Evolutionary conservation across 2,329 filamentous ascomycete species (phyloP), one percentile per base, ranked within the genome.

Genomic region (Aspergillus uvarum): DNA sequence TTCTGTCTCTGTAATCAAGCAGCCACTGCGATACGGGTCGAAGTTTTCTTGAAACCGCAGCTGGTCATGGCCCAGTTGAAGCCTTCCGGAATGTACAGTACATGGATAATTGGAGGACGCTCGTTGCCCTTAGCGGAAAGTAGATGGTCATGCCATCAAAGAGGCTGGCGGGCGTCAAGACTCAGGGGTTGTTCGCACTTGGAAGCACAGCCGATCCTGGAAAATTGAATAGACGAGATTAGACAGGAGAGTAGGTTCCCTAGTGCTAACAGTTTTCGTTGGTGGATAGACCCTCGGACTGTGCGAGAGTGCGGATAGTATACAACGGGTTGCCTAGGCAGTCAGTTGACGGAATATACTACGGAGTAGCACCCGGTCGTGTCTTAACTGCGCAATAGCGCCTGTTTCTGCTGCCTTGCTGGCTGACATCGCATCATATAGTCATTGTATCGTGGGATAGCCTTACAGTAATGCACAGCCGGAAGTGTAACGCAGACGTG

Each of bases 401-500:
- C 32, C 14, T 19, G 16, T 44, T 35, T 35, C 14, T 35, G 5
- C 12, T 12, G 32, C 32, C 32, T 35, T 6, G 32, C 32, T 35
- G 32, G 32, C 12, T 35, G 32, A 35, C 32, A 35, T 35, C 14
- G 32, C 32, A 12, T 12, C 14, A 12, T 4, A 35, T 35, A 22
- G 22, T 22, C 4, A 35, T 35, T 10, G 32, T 35, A 35, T 35
- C 32, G 32, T 35, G 32, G 32, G 32, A 35, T 35, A 35, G 32
- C 32, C 49, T 51, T 11, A 19, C 38, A 19, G 2, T n/a, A 5
- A 55, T 55, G 53, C 53, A 55, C 47, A 29, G 24, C 52, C 52
- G 52, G 24, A 48, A 52, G 47, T 47, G 52, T 31, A 44, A 54
- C 44, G 21, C 48, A 51, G 52, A 59, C 56, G 59, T 56, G 59